A percentile compares a stretch with the other conserved stretches of the same genome.
Conservation (phyloP, 805 yeast species). For the Metschnikowia arizonensis region DNA sequence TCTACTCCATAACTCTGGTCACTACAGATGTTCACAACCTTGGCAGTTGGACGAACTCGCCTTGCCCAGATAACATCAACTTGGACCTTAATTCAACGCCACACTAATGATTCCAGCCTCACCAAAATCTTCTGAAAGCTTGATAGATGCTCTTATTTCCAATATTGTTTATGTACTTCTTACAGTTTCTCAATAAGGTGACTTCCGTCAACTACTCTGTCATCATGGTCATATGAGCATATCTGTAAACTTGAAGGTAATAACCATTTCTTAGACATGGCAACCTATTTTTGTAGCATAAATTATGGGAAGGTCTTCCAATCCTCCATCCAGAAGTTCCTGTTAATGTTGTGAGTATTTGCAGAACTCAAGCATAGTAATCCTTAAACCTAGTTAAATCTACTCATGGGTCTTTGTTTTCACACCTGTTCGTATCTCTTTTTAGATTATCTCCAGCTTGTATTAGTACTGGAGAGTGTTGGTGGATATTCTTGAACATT, state of each 20-base stretch:
- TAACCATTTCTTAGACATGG: constrained; percentile 17
- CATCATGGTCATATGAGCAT: constrained; percentile 19
- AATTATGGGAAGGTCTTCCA: constrained; percentile 17
- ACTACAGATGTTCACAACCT: constrained; percentile 5
- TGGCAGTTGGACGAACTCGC: constrained; percentile 12
- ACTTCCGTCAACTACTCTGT: constrained; percentile 17
- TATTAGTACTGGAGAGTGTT: no score
- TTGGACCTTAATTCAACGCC: no score
- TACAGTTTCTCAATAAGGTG: constrained; percentile 19
- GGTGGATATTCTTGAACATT: no score
- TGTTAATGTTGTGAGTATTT: no score
- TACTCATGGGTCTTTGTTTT: no score
- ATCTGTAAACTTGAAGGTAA: constrained; percentile 15
- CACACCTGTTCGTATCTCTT: no score
- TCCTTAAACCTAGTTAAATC: no score
- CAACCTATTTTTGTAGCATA: constrained; percentile 18
- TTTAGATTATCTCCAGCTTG: no score
- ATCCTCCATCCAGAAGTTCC: constrained; percentile 17
- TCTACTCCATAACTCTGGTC: background rate
- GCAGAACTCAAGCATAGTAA: no score
- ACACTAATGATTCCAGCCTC: constrained; percentile 16
- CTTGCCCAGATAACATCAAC: constrained; percentile 16
- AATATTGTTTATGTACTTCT: constrained; percentile 13
- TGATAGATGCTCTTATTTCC: constrained; percentile 16
- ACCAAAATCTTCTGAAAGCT: constrained; percentile 13